Conservation (phyloP, 495 filamentous ascomycete species). For the Penicillium lagena region DNA sequence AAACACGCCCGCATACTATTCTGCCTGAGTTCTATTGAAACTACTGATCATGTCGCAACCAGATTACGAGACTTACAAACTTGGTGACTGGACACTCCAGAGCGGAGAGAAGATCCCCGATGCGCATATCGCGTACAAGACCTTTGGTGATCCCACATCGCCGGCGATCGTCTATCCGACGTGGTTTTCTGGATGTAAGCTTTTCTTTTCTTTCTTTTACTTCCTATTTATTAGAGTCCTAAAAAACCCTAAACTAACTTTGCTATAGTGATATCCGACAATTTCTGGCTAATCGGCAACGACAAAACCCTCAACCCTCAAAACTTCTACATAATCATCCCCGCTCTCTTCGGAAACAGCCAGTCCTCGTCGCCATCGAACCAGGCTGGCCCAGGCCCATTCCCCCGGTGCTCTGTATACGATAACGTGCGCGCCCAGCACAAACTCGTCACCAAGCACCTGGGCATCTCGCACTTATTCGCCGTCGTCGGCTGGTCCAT, state of each 20-base stretch:
- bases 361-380: conserved; percentile 67
- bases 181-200: conserved; percentile 60
- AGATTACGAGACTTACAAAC: neutral
- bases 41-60: neutral
- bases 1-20: too few relatives aligned
- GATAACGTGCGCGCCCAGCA: conserved; percentile 68
- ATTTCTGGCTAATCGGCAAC: conserved; percentile 60
- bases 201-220: neutral
- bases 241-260: neutral
- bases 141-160: conserved; percentile 54
- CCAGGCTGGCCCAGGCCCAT: conserved; percentile 45
- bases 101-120: conserved; percentile 48
- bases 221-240: neutral
- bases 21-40: too few relatives aligned
- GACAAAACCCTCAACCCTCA: conserved; percentile 53
- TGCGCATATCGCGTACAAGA: conserved; percentile 64
- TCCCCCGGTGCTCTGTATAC: conserved; percentile 56
- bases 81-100: conserved; percentile 34
- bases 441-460: conserved; percentile 54
- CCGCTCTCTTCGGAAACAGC: conserved; percentile 67
- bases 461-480: conserved; percentile 54
- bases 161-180: conserved; percentile 66
- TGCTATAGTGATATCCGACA: conserved; percentile 48
- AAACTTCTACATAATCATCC: conserved; percentile 64
- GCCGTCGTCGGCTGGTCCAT: conserved; percentile 67